phyloP scores from a whole-genome alignment of 2,329 filamentous ascomycete genomes.

The Ascochyta lentis region DNA sequence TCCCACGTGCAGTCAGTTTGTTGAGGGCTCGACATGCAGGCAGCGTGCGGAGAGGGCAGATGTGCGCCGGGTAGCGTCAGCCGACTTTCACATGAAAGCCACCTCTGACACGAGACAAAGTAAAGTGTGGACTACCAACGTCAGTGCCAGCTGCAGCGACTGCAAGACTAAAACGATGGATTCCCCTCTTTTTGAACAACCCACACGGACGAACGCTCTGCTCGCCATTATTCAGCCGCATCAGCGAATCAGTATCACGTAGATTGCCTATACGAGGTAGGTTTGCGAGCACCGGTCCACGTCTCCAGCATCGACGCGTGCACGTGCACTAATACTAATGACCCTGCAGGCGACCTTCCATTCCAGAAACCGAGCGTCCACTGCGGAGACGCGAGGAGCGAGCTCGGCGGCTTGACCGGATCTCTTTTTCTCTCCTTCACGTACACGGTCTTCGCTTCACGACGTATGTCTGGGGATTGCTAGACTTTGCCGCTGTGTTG shows the following conservation, averaged over 20 bases:
- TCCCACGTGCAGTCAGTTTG: conserved; percentile 7
- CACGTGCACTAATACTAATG: conserved; percentile 32
- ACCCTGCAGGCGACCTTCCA: conserved; percentile 24
- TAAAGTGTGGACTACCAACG: conserved; percentile 11
- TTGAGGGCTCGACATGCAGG: conserved; percentile 11
- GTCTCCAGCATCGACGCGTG: conserved; percentile 10
- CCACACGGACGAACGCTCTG: neutral
- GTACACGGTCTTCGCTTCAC: neutral
- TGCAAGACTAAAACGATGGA: neutral
- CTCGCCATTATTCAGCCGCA: conserved; percentile 6
- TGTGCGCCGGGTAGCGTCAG: conserved; percentile 19
- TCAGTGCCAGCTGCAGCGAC: conserved; percentile 12
- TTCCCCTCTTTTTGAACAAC: neutral
- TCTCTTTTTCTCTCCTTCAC: conserved; percentile 2
- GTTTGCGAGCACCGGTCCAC: conserved; percentile 23
- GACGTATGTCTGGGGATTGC: conserved; percentile 12
- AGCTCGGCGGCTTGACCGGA: conserved; percentile 3
- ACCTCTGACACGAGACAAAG: conserved; percentile 17
- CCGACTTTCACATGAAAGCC: conserved; percentile 41
- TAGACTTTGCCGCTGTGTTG: too few species aligned
- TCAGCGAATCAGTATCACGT: neutral
- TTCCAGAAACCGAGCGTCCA: conserved; percentile 30
- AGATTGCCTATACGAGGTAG: conserved; percentile 34
- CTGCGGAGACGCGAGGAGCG: conserved; percentile 14
- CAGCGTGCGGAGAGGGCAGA: conserved; percentile 8